Percentiles rank a stretch among this genome's conserved stretches.
Evolutionary conservation across 2,329 filamentous ascomycete genomes (phyloP).

Genomic region (Endoconidiophora polonica): DNA sequence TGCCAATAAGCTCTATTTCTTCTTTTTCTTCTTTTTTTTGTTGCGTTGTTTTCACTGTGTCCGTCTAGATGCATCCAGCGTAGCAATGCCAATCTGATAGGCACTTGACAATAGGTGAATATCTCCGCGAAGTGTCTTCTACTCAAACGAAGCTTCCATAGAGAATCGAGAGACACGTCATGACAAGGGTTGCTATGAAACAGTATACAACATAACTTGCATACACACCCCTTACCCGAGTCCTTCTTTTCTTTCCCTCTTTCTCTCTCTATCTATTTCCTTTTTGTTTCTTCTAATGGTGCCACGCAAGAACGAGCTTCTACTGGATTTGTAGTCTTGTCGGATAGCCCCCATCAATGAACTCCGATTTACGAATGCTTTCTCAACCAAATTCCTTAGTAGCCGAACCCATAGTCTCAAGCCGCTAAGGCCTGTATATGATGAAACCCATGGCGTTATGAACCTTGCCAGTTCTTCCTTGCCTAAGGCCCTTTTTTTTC

Average conservation of each 20-base stretch:
- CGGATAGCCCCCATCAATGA: neutral
- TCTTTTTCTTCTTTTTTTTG: too few species aligned
- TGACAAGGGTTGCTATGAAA: neutral
- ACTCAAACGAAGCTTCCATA: too few species aligned
- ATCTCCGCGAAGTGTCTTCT: too few species aligned
- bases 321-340: neutral
- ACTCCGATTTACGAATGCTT: neutral
- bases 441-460: too few species aligned
- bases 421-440: neutral
- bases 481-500: too few species aligned
- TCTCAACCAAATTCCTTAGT: neutral
- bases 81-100: too few species aligned
- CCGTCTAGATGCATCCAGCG: too few species aligned
- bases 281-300: neutral
- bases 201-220: neutral
- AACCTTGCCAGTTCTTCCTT: too few species aligned
- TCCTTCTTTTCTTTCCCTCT: neutral
- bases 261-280: neutral
- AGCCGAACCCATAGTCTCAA: neutral
- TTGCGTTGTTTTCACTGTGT: too few species aligned
- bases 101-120: too few species aligned
- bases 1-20: too few species aligned
- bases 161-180: neutral
- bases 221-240: neutral
- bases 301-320: too few species aligned